Evolutionary conservation across 2,329 filamentous ascomycete species (phyloP).

Genomic region (Aspergillus amoenus): DNA sequence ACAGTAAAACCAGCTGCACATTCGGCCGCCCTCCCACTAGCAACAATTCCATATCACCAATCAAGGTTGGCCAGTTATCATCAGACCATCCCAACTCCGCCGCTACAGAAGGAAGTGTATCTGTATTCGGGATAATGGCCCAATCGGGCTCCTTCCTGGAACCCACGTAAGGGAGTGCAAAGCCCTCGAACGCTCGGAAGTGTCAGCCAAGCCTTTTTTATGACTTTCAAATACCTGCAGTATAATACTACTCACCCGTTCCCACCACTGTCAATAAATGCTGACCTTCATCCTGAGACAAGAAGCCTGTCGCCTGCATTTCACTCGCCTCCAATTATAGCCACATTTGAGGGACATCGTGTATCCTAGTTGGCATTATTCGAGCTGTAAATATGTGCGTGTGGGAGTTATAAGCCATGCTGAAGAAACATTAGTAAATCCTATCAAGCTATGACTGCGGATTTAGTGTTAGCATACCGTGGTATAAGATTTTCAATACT

Average conservation of each 20-base stretch:
- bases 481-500: background rate
- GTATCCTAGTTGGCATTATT: background rate
- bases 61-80: background rate
- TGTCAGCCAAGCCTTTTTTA: background rate
- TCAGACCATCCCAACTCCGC: background rate
- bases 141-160: background rate
- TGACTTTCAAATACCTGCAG: background rate
- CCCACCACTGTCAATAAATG: background rate
- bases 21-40: background rate
- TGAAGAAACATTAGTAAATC: background rate
- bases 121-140: background rate
- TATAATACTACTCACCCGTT: background rate
- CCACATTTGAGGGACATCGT: background rate
- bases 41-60: background rate
- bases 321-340: background rate
- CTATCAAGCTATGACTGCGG: no score
- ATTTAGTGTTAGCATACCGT: background rate
- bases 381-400: background rate
- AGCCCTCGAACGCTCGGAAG: background rate
- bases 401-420: background rate
- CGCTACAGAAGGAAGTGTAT: background rate
- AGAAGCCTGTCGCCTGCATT: background rate
- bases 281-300: background rate
- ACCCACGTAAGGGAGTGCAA: background rate
- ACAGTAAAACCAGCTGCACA: background rate